Percentiles rank a stretch among this genome's conserved stretches.
Conservation (phyloP, 140 eudicot species). For the Bidens hawaiensis region DNA sequence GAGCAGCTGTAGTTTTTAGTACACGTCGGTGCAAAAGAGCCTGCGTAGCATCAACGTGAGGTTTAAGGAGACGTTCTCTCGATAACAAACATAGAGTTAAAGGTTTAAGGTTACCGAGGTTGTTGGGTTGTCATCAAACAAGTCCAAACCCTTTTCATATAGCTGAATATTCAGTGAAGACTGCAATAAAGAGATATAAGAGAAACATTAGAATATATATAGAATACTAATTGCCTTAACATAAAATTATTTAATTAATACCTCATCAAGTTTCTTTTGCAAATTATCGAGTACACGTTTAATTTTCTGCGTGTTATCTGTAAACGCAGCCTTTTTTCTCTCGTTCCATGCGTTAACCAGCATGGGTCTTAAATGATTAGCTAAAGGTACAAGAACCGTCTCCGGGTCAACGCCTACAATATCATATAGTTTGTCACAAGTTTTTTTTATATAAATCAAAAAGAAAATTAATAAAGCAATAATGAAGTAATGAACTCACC, state of each 20-base stretch:
- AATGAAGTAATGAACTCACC: slow-evolving; percentile 35
- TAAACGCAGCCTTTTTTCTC: slow-evolving; percentile 73
- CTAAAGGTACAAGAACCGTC: slow-evolving; percentile 67
- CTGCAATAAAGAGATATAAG: slow-evolving; percentile 45
- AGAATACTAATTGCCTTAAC: background rate
- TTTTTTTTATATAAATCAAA: background rate
- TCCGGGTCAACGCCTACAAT: slow-evolving; percentile 67
- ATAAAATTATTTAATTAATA: slow-evolving; percentile 13
- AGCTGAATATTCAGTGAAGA: slow-evolving; percentile 72
- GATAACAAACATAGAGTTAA: background rate
- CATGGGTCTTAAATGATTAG: slow-evolving; percentile 82
- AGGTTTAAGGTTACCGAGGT: slow-evolving; percentile 63
- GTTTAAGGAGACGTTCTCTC: background rate
- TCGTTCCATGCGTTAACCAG: slow-evolving; percentile 80
- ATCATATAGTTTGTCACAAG: slow-evolving; percentile 23
- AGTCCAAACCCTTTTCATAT: slow-evolving; percentile 81
- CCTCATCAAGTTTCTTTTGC: slow-evolving; percentile 95
- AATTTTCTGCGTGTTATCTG: slow-evolving; percentile 75
- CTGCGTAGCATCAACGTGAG: slow-evolving; percentile 36
- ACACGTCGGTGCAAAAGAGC: slow-evolving; percentile 82
- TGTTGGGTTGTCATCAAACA: slow-evolving; percentile 88
- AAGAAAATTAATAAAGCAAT: background rate
- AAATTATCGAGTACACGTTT: slow-evolving; percentile 64
- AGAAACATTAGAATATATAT: slow-evolving; percentile 9
- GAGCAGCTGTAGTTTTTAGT: slow-evolving; percentile 65